phyloP scores from a whole-genome alignment of 148 eudicot species.

The Rhododendron ovatum region DNA sequence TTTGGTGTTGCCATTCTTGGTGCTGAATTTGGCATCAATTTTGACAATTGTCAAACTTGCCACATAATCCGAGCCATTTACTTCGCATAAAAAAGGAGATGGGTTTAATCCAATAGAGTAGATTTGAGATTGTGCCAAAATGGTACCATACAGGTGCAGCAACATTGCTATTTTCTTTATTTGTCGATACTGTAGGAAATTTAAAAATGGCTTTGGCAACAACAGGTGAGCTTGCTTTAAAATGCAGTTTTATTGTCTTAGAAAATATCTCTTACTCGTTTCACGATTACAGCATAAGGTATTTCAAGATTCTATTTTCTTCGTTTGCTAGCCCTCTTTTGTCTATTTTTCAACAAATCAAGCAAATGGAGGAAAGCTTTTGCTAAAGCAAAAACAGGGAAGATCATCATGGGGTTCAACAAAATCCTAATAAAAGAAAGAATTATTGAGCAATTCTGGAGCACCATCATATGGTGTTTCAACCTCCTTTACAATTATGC shows the following conservation, averaged over 20 bases:
- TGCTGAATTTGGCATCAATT: too few relatives aligned
- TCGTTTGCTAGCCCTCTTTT: background rate
- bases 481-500: background rate
- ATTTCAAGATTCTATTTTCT: background rate
- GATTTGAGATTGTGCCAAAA: too few relatives aligned
- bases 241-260: background rate
- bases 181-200: too few relatives aligned
- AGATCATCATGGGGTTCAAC: background rate
- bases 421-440: background rate
- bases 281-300: too few relatives aligned
- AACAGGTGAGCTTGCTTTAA: background rate
- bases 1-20: too few relatives aligned
- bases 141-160: too few relatives aligned
- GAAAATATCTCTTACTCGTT: background rate
- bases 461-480: background rate
- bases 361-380: background rate
- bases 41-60: too few relatives aligned
- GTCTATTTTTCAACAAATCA: background rate
- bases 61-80: too few relatives aligned
- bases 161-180: too few relatives aligned
- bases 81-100: too few relatives aligned
- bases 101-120: too few relatives aligned
- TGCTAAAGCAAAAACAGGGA: background rate
- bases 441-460: background rate
- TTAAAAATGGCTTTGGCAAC: background rate